Evolutionary conservation across 208 protist species (phyloP), one percentile per base, ranked within the genome.

Genomic region (Trypanosomatidae sp.): DNA sequence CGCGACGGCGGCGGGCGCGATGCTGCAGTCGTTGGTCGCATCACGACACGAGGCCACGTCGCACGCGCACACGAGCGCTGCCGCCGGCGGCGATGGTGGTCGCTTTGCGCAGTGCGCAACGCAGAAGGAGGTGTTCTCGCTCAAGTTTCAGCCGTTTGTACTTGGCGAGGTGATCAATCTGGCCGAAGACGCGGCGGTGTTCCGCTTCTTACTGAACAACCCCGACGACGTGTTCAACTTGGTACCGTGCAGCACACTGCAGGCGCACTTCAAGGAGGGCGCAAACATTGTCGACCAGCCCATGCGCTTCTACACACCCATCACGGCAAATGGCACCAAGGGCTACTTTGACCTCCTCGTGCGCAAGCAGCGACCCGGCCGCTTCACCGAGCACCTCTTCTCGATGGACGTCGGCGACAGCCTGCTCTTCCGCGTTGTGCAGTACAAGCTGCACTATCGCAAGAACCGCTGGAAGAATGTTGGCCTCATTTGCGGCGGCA

Each of bases 251-350:
- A 82, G 65, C 32, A 91, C 77, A 3, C 61, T 94, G 19, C 78
- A 91, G 65, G 77, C 70, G 0, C 75, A 75, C 54, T 78, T 86
- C 65, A 84, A 85, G 53, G 61, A 83, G 40, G 78, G 84, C 48
- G 24, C 53, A 1, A 89, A 91, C 53, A 76, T 85, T 30, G 67
- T 79, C 10, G 79, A 89, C 40, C 60, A 83, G 61, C 80, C 80
- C 3, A 83, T 88, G 66, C 84, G 88, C 38, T 86, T 88, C 38
- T 95, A 95, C 61, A 95, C 88, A 6, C 88, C 88, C 30, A 85
- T 92, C 60, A 90, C 82, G 6, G 50, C 60, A 10, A 89, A 88
- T 69, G 80, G 71, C 20, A 82, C 75, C 21, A 80, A 86, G 49
- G 88, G 88, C 42, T 81, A 89, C 54, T 91, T 95, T 56, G 81